Percentiles rank a stretch among this genome's conserved stretches.
Conservation (phyloP, 257 asterid species). For the Capsicum chinense region DNA sequence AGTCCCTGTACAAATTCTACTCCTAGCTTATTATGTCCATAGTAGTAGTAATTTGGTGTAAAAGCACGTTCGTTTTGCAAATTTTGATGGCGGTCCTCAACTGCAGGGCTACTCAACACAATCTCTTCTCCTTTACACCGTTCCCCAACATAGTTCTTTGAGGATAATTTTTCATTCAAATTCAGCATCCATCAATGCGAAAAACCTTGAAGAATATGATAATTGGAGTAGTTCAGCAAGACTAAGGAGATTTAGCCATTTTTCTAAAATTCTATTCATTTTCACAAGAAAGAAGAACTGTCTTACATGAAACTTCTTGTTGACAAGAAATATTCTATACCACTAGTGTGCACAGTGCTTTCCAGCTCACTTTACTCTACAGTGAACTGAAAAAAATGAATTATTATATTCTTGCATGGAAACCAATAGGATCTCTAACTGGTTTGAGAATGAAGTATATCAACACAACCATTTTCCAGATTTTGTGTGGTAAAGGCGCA, state of each 20-base stretch:
- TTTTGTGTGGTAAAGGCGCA: neutral
- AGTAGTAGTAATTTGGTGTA: neutral
- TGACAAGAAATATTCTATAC: constrained; percentile 19
- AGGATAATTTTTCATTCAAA: neutral
- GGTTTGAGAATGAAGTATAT: neutral
- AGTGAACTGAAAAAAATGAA: constrained; percentile 6
- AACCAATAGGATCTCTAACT: neutral
- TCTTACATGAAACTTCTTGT: constrained; percentile 2
- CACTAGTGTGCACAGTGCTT: neutral
- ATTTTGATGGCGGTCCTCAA: neutral
- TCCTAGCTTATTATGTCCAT: neutral
- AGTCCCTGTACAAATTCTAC: neutral
- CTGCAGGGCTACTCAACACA: too few relatives aligned
- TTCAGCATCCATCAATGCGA: neutral
- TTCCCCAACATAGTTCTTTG: neutral
- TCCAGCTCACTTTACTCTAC: neutral
- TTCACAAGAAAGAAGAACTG: neutral
- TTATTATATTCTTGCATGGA: constrained; percentile 3
- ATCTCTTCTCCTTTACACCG: neutral
- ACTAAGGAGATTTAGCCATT: neutral
- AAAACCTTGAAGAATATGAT: neutral
- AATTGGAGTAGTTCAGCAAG: neutral
- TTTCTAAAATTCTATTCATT: neutral
- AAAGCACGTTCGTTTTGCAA: neutral
- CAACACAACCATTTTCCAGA: neutral